Base-by-base conservation (phyloP, 2,329 filamentous ascomycete species). In the Fusarium agapanthi region DNA sequence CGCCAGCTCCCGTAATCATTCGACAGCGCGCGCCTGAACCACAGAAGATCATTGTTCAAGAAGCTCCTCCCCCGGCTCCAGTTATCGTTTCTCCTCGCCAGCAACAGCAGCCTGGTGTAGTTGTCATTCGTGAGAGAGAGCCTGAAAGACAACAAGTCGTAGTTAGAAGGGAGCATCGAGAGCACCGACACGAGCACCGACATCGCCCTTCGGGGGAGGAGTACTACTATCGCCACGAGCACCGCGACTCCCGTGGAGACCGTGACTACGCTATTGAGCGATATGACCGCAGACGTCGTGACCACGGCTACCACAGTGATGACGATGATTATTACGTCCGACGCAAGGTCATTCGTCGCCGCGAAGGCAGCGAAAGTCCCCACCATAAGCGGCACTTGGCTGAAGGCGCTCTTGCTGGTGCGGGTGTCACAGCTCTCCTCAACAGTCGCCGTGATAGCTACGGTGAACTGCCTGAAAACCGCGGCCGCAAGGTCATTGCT, bases 371-470 rank as follows among this genome's bases (percentile, higher is more conserved):
- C 69, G 81, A 82, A 18, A 87, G 86, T 71, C 81, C 84, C 55
- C 85, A 88, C 71, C 88, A 88, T 73, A 90, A 86, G 78, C 87
- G 87, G 45, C 87, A 90, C 73, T 79, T 92, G 10, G 89, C 89
- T 28, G 89, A 90, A 76, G 90, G 90, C n/a, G 90, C 89, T 15
- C 83, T 91, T 22, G 90, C 90, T 34, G 90, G 89, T 22, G 90
- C 90, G 24, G 90, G 89, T 54, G 80, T 90, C 13, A 87, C 88
- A 16, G 90, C 89, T n/a, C 80, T 91, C 6, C 80, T 90, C 11
- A 84, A 86, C 22, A 88, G 87, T 53, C 87, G 88, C 26, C 85
- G 87, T 53, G 84, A 86, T 56, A 84, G 83, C 61, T 81, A 86
- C 6, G 86, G 87, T 55, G 87, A 88, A 30, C 76, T 87, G 8